phyloP scores from a whole-genome alignment of 805 yeast genomes.

The Cyberlindnera petersonii region DNA sequence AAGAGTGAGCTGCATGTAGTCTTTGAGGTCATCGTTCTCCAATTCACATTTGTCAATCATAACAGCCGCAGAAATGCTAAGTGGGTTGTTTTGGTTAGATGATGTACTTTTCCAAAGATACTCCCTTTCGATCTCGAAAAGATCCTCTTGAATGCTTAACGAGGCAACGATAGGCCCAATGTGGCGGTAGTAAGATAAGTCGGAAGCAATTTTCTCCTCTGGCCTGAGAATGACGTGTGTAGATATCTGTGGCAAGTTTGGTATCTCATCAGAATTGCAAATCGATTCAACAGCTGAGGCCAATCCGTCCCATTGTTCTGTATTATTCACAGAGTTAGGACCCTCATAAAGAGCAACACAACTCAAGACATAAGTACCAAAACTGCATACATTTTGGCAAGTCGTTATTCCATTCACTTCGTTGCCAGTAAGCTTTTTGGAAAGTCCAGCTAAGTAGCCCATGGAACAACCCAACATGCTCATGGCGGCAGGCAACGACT shows the following conservation, averaged over 20 bases:
- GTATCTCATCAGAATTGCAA: background rate
- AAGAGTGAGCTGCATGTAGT: slow-evolving; percentile 18
- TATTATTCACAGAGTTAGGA: background rate
- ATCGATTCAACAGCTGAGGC: background rate
- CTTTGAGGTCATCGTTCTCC: slow-evolving; percentile 10
- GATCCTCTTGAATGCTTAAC: slow-evolving; percentile 12
- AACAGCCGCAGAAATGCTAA: slow-evolving; percentile 10
- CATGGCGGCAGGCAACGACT: background rate
- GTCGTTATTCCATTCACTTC: background rate
- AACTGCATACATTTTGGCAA: background rate
- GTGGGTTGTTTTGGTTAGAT: background rate
- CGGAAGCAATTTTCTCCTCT: slow-evolving; percentile 16
- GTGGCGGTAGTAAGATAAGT: slow-evolving; percentile 11
- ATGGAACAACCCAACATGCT: slow-evolving; percentile 1
- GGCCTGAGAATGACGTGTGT: background rate
- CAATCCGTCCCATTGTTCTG: too few relatives aligned
- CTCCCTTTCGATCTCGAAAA: slow-evolving; percentile 17
- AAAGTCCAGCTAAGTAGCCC: background rate
- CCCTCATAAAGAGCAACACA: background rate
- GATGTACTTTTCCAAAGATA: slow-evolving; percentile 14
- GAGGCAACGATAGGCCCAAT: slow-evolving; percentile 16
- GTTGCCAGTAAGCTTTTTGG: background rate
- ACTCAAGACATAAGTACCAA: background rate
- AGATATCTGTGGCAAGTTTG: background rate
- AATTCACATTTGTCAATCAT: slow-evolving; percentile 24